Evolutionary conservation across 495 filamentous ascomycete species (phyloP).

Genomic region (Podospora pseudoanserina): DNA sequence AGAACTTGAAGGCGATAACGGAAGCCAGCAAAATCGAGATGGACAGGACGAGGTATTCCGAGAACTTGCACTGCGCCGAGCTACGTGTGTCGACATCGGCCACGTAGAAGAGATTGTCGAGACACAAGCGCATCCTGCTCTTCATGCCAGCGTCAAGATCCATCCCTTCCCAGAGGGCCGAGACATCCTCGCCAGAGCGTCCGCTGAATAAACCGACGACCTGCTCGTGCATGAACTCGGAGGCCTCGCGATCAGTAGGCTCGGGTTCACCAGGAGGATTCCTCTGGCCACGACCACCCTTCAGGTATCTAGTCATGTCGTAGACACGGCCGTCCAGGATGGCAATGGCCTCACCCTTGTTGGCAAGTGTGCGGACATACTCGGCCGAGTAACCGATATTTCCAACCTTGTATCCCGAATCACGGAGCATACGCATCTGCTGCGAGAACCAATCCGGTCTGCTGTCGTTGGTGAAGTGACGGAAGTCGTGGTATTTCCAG

Average conservation of each 20-base stretch:
- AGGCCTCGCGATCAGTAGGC: constrained; percentile 51
- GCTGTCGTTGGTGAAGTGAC: constrained; percentile 72
- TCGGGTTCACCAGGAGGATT: constrained; percentile 48
- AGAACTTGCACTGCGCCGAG: constrained; percentile 79
- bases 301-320: constrained; percentile 81
- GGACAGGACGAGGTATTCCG: constrained; percentile 87
- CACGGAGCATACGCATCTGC: constrained; percentile 69
- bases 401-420: constrained; percentile 75
- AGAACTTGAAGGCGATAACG: constrained; percentile 93
- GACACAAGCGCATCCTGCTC: constrained; percentile 71
- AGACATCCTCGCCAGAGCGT: constrained; percentile 73
- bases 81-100: constrained; percentile 90
- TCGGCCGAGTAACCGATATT: constrained; percentile 78
- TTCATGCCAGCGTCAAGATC: constrained; percentile 52
- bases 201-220: constrained; percentile 76
- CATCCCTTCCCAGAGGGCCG: constrained; percentile 74
- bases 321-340: constrained; percentile 82
- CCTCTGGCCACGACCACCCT: constrained; percentile 65
- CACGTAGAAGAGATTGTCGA: constrained; percentile 94
- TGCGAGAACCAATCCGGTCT: constrained; percentile 89
- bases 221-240: constrained; percentile 76
- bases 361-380: constrained; percentile 68
- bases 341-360: constrained; percentile 62
- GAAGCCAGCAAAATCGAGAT: constrained; percentile 75
- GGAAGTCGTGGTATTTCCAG: constrained; percentile 87